Conservation (phyloP, 2,329 filamentous ascomycete genomes). For the Daldinia sp. region DNA sequence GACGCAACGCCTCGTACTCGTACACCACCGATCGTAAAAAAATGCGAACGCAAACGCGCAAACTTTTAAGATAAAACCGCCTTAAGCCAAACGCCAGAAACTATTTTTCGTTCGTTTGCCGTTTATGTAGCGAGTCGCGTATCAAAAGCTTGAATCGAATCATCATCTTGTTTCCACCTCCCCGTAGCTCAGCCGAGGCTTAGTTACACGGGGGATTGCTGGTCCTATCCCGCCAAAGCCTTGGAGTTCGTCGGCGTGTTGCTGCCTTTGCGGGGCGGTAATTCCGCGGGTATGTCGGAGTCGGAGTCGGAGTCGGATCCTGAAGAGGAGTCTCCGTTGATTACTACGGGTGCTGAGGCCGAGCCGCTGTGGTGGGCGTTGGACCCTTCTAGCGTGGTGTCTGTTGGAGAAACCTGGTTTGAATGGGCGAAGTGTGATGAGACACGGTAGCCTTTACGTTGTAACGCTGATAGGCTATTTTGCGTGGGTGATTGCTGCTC, state of each 20-base stretch:
- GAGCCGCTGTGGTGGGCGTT: conserved; percentile 33
- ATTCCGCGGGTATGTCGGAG: conserved; percentile 44
- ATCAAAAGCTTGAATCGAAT: too few species aligned
- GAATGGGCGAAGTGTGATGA: conserved; percentile 40
- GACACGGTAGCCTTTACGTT: conserved; percentile 45
- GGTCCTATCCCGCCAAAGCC: conserved; percentile 15
- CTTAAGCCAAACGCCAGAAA: neutral
- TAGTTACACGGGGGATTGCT: neutral
- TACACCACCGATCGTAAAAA: neutral
- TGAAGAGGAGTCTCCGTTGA: conserved; percentile 37
- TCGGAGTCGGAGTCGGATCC: conserved; percentile 38
- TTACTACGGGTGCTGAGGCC: conserved; percentile 37
- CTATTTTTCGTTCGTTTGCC: too few species aligned
- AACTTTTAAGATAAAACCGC: neutral
- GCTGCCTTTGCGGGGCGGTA: conserved; percentile 35
- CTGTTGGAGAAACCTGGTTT: conserved; percentile 15
- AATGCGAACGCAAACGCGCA: too few species aligned
- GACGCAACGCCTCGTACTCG: neutral
- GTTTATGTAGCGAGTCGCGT: too few species aligned
- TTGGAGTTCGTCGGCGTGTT: conserved; percentile 10
- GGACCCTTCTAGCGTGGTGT: conserved; percentile 10
- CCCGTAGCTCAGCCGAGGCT: too few species aligned
- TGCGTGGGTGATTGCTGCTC: conserved; percentile 11
- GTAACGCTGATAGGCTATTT: conserved; percentile 43
- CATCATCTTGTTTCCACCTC: neutral